Evolutionary conservation across 176 grass and related monocot genomes (phyloP).

Genomic region (Oryza glaberrima): DNA sequence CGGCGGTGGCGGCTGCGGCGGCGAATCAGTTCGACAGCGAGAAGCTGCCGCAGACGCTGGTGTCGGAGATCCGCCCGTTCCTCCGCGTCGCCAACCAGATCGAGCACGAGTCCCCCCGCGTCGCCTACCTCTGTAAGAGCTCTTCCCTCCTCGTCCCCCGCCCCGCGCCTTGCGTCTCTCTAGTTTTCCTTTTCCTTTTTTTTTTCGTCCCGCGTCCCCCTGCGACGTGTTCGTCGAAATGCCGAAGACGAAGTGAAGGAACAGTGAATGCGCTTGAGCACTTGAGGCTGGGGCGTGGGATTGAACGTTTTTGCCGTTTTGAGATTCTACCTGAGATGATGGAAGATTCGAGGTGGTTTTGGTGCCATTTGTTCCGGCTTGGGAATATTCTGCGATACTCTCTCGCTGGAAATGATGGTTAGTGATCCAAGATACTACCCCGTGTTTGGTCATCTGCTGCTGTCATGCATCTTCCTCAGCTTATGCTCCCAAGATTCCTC

Average conservation of each 20-base stretch:
- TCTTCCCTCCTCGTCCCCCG: neutral
- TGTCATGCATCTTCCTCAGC: neutral
- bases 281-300: no score
- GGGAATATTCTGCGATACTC: constrained; percentile 42
- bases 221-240: constrained; percentile 46
- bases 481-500: constrained; percentile 19
- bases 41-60: constrained; percentile 78
- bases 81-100: constrained; percentile 87
- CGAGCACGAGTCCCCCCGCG: constrained; percentile 78
- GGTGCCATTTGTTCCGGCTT: neutral
- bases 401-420: neutral
- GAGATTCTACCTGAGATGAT: neutral
- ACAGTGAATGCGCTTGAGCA: no score
- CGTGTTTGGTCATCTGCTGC: neutral
- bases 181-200: neutral
- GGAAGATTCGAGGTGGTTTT: constrained; percentile 25
- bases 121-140: constrained; percentile 86
- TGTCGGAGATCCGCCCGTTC: constrained; percentile 75
- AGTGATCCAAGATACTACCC: neutral
- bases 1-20: neutral
- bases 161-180: no score
- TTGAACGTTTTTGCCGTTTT: neutral
- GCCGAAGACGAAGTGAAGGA: neutral
- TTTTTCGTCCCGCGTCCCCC: neutral
- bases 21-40: constrained; percentile 78